Evolutionary conservation across 371 early-diverging fungal genomes (phyloP).

Genomic region (Coelomomyces lativittatus): DNA sequence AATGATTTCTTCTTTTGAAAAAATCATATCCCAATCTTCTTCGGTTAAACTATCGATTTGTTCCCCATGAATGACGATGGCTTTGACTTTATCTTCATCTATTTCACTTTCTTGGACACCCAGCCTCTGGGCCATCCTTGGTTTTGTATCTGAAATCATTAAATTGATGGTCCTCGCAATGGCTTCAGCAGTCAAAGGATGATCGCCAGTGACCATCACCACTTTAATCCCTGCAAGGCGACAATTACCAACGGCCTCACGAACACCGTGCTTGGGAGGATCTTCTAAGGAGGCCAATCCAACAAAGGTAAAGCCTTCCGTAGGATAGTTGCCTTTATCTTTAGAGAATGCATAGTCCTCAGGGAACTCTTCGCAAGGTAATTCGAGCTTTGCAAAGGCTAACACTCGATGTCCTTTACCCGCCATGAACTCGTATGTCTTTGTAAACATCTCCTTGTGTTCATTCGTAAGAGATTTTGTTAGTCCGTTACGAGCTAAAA

Average conservation of each 20-base stretch:
- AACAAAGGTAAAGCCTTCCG: conserved; percentile 50
- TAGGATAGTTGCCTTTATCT: conserved; percentile 55
- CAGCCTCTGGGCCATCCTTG: conserved; percentile 46
- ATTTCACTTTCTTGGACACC: conserved; percentile 39
- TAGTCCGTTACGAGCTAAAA: conserved; percentile 23
- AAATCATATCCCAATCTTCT: conserved; percentile 70
- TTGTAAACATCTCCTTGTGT: conserved; percentile 41
- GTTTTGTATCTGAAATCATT: conserved; percentile 66
- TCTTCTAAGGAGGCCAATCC: conserved; percentile 75
- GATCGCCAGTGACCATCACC: conserved; percentile 93
- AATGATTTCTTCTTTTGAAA: conserved; percentile 66
- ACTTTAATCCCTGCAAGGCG: conserved; percentile 80
- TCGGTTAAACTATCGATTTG: conserved; percentile 57
- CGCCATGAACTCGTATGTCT: conserved; percentile 66
- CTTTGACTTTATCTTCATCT: conserved; percentile 56
- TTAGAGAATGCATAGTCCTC: conserved; percentile 50
- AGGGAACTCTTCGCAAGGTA: conserved; percentile 48
- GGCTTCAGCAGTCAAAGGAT: conserved; percentile 70
- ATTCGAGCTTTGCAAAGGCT: conserved; percentile 61
- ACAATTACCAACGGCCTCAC: conserved; percentile 82
- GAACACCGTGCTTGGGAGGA: conserved; percentile 90
- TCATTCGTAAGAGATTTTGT: conserved; percentile 34
- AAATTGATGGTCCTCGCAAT: conserved; percentile 79
- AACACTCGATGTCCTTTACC: conserved; percentile 80
- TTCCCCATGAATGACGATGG: conserved; percentile 85